phyloP scores from a whole-genome alignment of 164 flowering plant species.

The Saururus chinensis region DNA sequence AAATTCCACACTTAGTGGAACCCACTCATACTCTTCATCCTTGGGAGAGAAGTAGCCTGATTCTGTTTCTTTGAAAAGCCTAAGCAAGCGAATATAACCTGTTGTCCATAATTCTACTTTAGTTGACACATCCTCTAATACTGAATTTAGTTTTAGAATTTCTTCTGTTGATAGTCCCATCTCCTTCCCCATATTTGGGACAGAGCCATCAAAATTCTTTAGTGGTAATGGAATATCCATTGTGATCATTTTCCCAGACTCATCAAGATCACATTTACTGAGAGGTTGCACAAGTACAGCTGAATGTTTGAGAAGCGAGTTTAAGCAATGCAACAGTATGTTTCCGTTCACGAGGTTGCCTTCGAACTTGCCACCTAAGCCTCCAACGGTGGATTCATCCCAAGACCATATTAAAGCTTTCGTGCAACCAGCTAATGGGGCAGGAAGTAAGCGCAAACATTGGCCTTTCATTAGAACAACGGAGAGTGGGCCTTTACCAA shows the following conservation, averaged over 20 bases:
- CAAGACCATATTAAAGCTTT: constrained; percentile 97
- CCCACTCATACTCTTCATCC: constrained; percentile 81
- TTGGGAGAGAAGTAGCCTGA: constrained; percentile 40
- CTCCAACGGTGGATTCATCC: constrained; percentile 92
- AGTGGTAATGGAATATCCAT: constrained; percentile 85
- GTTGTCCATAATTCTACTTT: constrained; percentile 65
- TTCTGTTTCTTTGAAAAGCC: constrained; percentile 62
- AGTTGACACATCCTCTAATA: constrained; percentile 42
- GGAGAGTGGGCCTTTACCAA: constrained; percentile 73
- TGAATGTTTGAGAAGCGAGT: constrained; percentile 81
- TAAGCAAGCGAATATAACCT: constrained; percentile 84
- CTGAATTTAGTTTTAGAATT: constrained; percentile 33
- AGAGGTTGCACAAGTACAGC: constrained; percentile 93
- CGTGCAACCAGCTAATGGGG: constrained; percentile 88
- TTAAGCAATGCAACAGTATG: constrained; percentile 81
- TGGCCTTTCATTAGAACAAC: constrained; percentile 98
- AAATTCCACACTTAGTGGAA: constrained; percentile 82
- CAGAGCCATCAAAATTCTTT: constrained; percentile 77
- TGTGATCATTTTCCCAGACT: constrained; percentile 47
- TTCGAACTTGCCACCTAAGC: constrained; percentile 87
- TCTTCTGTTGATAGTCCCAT: constrained; percentile 51
- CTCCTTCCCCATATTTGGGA: constrained; percentile 58
- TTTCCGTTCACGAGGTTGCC: constrained; percentile 87
- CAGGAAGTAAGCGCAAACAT: constrained; percentile 84
- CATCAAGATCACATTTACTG: constrained; percentile 72